Base-by-base conservation (phyloP, 192 early-diverging fungal genomes). In the Linnemannia hyalina region DNA sequence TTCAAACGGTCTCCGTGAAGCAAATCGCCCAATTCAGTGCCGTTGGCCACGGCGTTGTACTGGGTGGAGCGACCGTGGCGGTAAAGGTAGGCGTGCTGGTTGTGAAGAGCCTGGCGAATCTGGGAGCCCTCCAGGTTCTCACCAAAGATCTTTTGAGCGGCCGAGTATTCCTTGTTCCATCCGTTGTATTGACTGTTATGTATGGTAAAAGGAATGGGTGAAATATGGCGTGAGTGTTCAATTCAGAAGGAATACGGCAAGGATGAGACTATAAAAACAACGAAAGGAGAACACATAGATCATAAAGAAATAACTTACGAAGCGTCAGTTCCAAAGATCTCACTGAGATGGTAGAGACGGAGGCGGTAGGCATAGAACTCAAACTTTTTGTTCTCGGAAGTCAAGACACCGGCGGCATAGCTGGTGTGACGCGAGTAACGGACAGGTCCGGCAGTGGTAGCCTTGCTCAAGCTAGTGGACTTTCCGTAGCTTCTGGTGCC, bases 391-490 rank as follows among this genome's bases (percentile, higher is more conserved):
- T 60, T 78, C 70, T 86, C 84, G 32, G 75, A 26, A 2, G 80
- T 86, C 63, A 86, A 68, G 6, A 81, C 65, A 63, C 84, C 84
- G 13, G 84, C 84, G 29, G 84, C 84, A 26, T 86, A 86, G 76
- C 84, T 86, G n/a, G 84, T 86, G 42, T 86, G 84, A 40, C 84
- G 84, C 23, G 84, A 86, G 71, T 57, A 86, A 35, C 75, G 78
- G 8, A 68, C 80, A 18, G 84, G 84, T 6, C 84, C 84, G 13
- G 42, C 74, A 6, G 84, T 86, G 5, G 84, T 74, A 10, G 76
- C 36, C 40, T 73, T 54, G 18, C 42, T 35, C 69, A 85, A 41
- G 20, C 26, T 18, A 6, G 78, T 78, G 4, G 52, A 54, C 42
- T 76, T 76, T 29, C 78, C 78, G 23, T 42, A 38, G 26, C 73